These are phyloP conservation scores for Claviceps sorghi DNA, from an alignment of 2,329 filamentous ascomycete genomes.

Conservation along the genomic window DNA sequence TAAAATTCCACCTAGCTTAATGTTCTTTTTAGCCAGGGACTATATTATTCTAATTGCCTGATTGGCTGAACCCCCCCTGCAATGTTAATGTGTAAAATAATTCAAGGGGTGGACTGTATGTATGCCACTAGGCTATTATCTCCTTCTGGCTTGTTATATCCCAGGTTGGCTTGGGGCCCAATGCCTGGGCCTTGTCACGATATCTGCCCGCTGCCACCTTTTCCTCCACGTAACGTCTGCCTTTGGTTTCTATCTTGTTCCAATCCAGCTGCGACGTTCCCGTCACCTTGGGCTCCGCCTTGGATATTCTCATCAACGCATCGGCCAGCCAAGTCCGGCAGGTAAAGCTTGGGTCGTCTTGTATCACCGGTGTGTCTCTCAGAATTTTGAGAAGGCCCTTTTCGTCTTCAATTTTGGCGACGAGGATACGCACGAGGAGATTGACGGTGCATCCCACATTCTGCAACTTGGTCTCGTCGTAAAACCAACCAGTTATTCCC, in stretches of 20 bases:
- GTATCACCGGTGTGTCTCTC: conserved; percentile 16
- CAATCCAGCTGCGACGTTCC: conserved; percentile 24
- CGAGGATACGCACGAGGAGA: conserved; percentile 22
- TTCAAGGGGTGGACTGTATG: too few species aligned
- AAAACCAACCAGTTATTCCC: conserved; percentile 11
- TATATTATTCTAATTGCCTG: too few species aligned
- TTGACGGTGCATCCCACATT: conserved; percentile 12
- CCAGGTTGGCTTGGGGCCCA: conserved; percentile 16
- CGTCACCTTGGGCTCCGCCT: conserved; percentile 20
- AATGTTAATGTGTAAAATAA: too few species aligned
- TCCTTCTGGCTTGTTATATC: conserved; percentile 15
- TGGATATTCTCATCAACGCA: conserved; percentile 17
- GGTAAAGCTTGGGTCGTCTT: conserved; percentile 22
- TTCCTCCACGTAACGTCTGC: conserved; percentile 19
- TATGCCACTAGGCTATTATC: conserved; percentile 6
- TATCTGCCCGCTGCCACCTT: conserved; percentile 17
- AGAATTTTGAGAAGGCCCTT: conserved; percentile 18
- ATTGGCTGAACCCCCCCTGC: too few species aligned
- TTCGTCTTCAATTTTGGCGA: conserved; percentile 25
- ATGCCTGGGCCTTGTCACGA: conserved; percentile 1
- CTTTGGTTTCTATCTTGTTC: conserved; percentile 19
- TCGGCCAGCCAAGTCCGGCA: conserved; percentile 25
- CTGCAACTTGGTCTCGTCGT: conserved; percentile 10
- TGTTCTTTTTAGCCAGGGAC: too few species aligned
- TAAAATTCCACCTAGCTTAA: too few species aligned